phyloP scores from a whole-genome alignment of 352 stramenopile genomes.

The Globisporangium emineosum region DNA sequence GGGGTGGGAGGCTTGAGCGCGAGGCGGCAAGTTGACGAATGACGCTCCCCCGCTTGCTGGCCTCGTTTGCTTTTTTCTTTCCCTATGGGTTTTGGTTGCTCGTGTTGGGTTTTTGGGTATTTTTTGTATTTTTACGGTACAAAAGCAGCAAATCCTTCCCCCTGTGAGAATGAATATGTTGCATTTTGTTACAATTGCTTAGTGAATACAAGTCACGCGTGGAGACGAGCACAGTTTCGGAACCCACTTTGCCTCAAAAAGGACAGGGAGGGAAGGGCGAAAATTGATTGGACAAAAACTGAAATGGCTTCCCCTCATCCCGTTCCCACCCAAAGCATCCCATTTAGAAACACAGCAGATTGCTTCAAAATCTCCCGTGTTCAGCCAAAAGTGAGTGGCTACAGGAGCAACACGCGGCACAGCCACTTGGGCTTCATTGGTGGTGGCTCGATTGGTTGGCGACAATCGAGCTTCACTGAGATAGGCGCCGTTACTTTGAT shows the following conservation, averaged over 20 bases:
- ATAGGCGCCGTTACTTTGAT: too few species aligned
- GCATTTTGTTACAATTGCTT: neutral
- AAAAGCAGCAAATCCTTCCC: neutral
- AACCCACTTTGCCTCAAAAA: neutral
- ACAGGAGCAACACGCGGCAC: too few species aligned
- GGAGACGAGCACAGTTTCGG: neutral
- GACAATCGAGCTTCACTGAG: too few species aligned
- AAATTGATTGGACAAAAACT: neutral
- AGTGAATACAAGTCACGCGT: constrained; percentile 2
- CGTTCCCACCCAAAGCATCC: too few species aligned
- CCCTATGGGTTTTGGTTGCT: constrained; percentile 1
- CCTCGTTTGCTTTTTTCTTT: neutral
- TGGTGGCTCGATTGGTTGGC: too few species aligned
- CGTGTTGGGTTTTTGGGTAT: neutral
- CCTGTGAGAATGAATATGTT: constrained; percentile 9
- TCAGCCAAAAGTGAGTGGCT: too few species aligned
- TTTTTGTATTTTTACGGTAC: neutral
- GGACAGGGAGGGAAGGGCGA: neutral
- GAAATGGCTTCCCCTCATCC: neutral
- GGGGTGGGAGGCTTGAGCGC: constrained; percentile 20
- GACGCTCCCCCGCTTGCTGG: neutral
- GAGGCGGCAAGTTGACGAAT: constrained; percentile 28
- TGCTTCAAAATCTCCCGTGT: too few species aligned
- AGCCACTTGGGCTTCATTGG: too few species aligned
- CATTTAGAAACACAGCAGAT: too few species aligned